Conservation (phyloP, 352 stramenopile genomes). For the Plasmopara muralis region DNA sequence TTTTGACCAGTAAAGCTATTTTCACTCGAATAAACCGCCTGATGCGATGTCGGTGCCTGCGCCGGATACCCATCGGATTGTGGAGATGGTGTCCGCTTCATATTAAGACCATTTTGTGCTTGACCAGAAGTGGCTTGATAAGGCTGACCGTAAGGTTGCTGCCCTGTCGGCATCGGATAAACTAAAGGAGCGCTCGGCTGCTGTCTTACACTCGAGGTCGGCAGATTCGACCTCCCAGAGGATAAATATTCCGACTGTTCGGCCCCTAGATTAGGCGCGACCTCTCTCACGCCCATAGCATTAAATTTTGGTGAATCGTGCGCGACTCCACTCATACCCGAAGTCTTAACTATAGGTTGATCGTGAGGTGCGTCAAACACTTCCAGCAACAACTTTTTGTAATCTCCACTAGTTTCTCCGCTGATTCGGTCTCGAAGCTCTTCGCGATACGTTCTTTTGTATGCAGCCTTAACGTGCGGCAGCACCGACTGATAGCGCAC, state of each 20-base stretch:
- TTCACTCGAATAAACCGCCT: slow-evolving; percentile 15
- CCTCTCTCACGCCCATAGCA: background rate
- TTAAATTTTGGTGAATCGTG: background rate
- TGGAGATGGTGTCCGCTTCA: slow-evolving; percentile 13
- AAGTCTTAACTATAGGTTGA: slow-evolving; percentile 14
- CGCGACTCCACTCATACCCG: slow-evolving; percentile 8
- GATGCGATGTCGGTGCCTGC: slow-evolving; percentile 10
- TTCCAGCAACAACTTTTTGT: slow-evolving; percentile 49
- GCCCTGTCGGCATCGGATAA: slow-evolving; percentile 14
- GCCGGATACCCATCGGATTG: slow-evolving; percentile 14
- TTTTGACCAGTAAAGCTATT: slow-evolving; percentile 19
- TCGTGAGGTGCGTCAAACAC: slow-evolving; percentile 69
- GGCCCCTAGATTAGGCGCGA: slow-evolving; percentile 1
- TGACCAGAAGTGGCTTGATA: slow-evolving; percentile 8
- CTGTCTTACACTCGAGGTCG: slow-evolving; percentile 8
- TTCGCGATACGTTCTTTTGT: slow-evolving; percentile 53
- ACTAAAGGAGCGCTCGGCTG: slow-evolving; percentile 4
- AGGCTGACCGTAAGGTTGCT: slow-evolving; percentile 19
- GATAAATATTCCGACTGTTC: slow-evolving; percentile 8
- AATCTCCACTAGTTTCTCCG: slow-evolving; percentile 55
- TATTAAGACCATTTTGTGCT: slow-evolving; percentile 10
- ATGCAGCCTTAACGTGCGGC: slow-evolving; percentile 44
- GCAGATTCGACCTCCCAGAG: slow-evolving; percentile 12
- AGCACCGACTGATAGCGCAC: slow-evolving; percentile 56
- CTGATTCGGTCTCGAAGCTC: slow-evolving; percentile 54